Percentiles rank a stretch among this genome's conserved stretches.
phyloP scores from a whole-genome alignment of 768 basidiomycete genomes.

The Cyathus striatus region DNA sequence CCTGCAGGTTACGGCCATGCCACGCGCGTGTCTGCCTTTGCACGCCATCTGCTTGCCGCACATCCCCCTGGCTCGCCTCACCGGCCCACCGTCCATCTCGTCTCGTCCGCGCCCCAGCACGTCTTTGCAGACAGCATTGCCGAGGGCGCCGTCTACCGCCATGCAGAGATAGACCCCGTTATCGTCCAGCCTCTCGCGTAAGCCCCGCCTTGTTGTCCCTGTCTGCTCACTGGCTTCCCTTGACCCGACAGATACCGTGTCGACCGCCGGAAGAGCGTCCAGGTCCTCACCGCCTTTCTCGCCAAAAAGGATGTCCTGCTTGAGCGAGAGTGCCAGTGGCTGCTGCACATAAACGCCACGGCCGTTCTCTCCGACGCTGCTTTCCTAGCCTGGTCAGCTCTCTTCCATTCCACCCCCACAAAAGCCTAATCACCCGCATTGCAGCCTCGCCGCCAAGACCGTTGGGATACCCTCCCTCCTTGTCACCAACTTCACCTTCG shows the following conservation, averaged over 20 bases:
- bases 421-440: neutral
- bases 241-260: constrained; percentile 52
- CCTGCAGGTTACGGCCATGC: constrained; percentile 77
- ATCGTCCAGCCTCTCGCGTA: constrained; percentile 79
- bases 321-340: constrained; percentile 53
- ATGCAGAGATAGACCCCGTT: constrained; percentile 73
- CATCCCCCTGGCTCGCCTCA: constrained; percentile 19
- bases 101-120: constrained; percentile 70
- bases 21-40: constrained; percentile 74
- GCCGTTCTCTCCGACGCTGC: constrained; percentile 75
- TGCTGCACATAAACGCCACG: constrained; percentile 41
- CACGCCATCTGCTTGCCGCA: constrained; percentile 50
- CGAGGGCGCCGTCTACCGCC: constrained; percentile 61
- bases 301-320: constrained; percentile 47
- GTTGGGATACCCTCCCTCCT: constrained; percentile 65
- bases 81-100: constrained; percentile 53
- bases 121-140: constrained; percentile 65
- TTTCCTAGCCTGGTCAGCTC: constrained; percentile 67
- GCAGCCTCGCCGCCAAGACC: constrained; percentile 59
- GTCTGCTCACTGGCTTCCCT: neutral
- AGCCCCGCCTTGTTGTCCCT: constrained; percentile 15
- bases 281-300: constrained; percentile 57
- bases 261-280: constrained; percentile 64
- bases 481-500: constrained; percentile 82
- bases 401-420: neutral